Base-by-base conservation (phyloP, 73 alveolate species). In the Durusdinium trenchii region DNA sequence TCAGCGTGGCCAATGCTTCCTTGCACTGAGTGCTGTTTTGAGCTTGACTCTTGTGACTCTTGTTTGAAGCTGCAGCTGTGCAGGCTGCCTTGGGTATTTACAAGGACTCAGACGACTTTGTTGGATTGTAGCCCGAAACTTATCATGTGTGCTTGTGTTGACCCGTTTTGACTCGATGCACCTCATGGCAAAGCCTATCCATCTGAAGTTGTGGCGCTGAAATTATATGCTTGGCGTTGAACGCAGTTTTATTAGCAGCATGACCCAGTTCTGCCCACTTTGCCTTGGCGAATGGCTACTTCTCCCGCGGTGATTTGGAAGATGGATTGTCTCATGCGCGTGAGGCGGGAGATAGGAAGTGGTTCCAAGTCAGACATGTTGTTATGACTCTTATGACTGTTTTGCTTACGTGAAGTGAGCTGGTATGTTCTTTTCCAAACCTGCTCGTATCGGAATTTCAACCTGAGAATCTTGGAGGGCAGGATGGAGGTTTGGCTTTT, bases 91-190 rank as follows among this genome's bases (percentile, higher is more conserved):
- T 89, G 84, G 96, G 96, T 16, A 67, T 89, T 71, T 89, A 89
- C 96, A 89, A 89, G 96, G 96, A 89, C 71, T 89, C 96, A 6
- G 96, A 89, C 48, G 96, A 89, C 86, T 89, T 89, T 43, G 96
- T 89, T 62, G 96, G 96, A 43, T 48, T 89, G 69, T 69, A 89
- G 96, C 71, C 40, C 6, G 96, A 69, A 7, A 18, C 82, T 45
- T 45, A 40, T 28, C 42, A 51, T 30, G 2, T 2, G n/a, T n/a
- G n/a, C n/a, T 23, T 60, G 73, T 23, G 30, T 23, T 2, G 18
- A 32, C 18, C 30, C 18, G 73, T 1, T 60, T 60, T 60, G 73
- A 23, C 73, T 23, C 69, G 69, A 57, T 57, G 32, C 69, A 57
- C 69, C 18, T 2, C 73, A 23, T 60, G 73, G 1, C 18, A 60